Conservation (phyloP, 257 asterid species). For the Fraxinus americana region DNA sequence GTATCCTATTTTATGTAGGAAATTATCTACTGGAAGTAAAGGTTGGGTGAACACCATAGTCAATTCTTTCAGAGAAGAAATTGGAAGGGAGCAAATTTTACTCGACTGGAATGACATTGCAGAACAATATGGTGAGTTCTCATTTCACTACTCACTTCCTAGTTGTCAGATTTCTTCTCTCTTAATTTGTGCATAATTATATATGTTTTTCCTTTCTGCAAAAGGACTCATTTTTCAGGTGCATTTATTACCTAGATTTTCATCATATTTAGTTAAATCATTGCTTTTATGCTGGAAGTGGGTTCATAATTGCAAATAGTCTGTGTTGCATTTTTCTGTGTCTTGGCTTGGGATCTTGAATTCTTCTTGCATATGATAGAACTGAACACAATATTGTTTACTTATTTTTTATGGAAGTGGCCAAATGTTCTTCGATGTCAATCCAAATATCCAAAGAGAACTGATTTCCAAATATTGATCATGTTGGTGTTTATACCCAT, state of each 20-base stretch:
- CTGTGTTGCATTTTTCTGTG: neutral
- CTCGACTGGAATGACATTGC: constrained; percentile 96
- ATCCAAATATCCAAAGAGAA: too few relatives aligned
- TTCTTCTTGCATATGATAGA: neutral
- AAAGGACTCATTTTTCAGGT: neutral
- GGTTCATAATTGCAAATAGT: neutral
- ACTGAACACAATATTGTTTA: neutral
- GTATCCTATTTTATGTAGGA: constrained; percentile 81
- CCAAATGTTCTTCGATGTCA: constrained; percentile 4
- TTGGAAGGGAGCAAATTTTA: constrained; percentile 58
- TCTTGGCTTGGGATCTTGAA: neutral
- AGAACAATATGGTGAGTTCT: constrained; percentile 62
- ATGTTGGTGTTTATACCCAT: neutral
- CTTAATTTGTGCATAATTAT: neutral
- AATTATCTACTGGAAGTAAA: constrained; percentile 44
- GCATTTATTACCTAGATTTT: constrained; percentile 10
- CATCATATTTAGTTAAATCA: neutral
- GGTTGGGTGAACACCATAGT: constrained; percentile 51
- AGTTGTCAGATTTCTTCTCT: neutral
- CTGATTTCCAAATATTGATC: neutral
- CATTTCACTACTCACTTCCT: constrained; percentile 15
- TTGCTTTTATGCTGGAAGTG: neutral
- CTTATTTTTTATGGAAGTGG: neutral
- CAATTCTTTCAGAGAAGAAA: constrained; percentile 42
- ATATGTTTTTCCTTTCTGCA: neutral